Conservation (phyloP, 2,329 filamentous ascomycete species). For the Penicillium sp. region DNA sequence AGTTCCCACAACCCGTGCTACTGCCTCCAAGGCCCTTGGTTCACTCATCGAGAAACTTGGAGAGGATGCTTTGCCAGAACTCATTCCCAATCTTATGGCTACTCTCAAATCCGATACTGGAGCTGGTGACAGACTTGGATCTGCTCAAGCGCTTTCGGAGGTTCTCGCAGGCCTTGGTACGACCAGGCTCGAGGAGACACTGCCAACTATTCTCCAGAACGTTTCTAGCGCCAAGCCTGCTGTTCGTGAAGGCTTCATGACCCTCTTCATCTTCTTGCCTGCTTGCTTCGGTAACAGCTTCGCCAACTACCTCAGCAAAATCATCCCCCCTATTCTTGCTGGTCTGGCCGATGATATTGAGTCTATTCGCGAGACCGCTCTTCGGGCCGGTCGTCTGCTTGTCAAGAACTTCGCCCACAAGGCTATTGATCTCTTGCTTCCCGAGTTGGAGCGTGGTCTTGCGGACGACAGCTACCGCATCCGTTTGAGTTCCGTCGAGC, state of each 20-base stretch:
- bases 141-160: constrained; percentile 92
- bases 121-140: constrained; percentile 91
- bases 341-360: constrained; percentile 95
- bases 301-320: constrained; percentile 88
- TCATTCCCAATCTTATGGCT: constrained; percentile 96
- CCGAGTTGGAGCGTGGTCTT: constrained; percentile 90
- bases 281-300: constrained; percentile 99
- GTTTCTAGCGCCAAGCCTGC: constrained; percentile 85
- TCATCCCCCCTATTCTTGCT: constrained; percentile 91
- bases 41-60: constrained; percentile 98
- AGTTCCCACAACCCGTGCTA: constrained; percentile 92
- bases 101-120: constrained; percentile 97
- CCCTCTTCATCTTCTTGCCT: constrained; percentile 96
- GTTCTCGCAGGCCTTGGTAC: constrained; percentile 94
- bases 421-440: constrained; percentile 88
- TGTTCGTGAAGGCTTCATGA: constrained; percentile 98
- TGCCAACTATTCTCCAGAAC: constrained; percentile 95
- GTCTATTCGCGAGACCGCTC: constrained; percentile 92
- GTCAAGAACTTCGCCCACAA: constrained; percentile 98
- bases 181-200: constrained; percentile 84
- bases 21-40: constrained; percentile 90
- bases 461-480: constrained; percentile 98
- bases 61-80: constrained; percentile 92
- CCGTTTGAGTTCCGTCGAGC: constrained; percentile 93
- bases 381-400: constrained; percentile 86